Evolutionary conservation across 306 rosid genomes (phyloP), one percentile per base, ranked within the genome.

Genomic region (Sindora glabra): DNA sequence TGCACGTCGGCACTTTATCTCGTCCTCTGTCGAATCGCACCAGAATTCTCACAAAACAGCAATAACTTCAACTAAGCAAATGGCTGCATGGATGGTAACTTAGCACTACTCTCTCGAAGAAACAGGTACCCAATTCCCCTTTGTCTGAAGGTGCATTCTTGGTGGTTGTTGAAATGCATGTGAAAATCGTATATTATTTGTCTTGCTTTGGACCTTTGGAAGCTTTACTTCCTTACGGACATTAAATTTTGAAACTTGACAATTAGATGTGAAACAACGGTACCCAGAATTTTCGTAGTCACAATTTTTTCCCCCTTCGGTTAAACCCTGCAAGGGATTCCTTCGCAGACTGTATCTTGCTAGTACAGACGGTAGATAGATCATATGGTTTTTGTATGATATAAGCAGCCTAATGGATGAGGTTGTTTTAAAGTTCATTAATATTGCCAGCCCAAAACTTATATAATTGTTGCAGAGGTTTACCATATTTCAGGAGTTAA

Each of bases 111-210:
- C n/a, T n/a, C n/a, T n/a, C n/a, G n/a, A n/a, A n/a, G n/a, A n/a
- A n/a, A n/a, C n/a, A n/a, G n/a, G n/a, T n/a, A n/a, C n/a, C n/a
- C n/a, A n/a, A n/a, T n/a, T n/a, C n/a, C n/a, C n/a, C n/a, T n/a
- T 26, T 27, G 38, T 68, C 46, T 15, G 3, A 14, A 32, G 48
- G 11, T 40, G 41, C 75, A 52, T 56, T 61, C 52, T 24, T 21
- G 65, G 25, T 61, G 62, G 62, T 44, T 5, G 44, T 45, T 52
- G 69, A 34, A 60, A 22, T 45, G 62, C 56, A 14, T 48, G 40
- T 16, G 33, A 45, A 69, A 61, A 70, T 52, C 56, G 34, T 70
- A 60, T 50, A 4, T 59, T 13, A 37, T 56, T 58, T 27, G 13
- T 38, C 30, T 48, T 48, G 26, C 13, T 40, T 45, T 10, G 11